Evolutionary conservation across 2,329 filamentous ascomycete species (phyloP), one percentile per base, ranked within the genome.

Genomic region (Penicillium frequentans): DNA sequence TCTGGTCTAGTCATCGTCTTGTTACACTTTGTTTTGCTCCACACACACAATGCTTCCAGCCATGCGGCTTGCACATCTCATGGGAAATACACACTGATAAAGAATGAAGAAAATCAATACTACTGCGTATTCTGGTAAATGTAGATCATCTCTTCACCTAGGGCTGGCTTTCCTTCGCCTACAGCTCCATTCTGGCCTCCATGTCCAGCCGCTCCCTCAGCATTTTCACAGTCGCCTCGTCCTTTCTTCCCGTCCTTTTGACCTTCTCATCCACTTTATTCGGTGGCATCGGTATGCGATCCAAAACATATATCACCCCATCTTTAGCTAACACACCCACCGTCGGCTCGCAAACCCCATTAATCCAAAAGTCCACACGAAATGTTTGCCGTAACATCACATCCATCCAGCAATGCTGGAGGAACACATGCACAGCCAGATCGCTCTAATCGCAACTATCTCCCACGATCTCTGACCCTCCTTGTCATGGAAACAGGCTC

Each of bases 31-130:
- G 14, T 37, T 55, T 53, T 49, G 31, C 48, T 55, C 14, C 31
- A 47, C 29, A 31, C 33, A 45, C 33, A 45, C 45, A 50, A 46
- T 29, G 35, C 31, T 49, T 54, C 45, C 27, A 49, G 39, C n/a
- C 47, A 52, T 47, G 33, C 42, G 13, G 24, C 43, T 23, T 47
- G 49, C 29, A 48, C 37, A 61, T 58, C 13, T 56, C 37, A 62
- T 56, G 57, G 52, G 61, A 65, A 58, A 64, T 55, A 61, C 54
- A 64, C 56, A 61, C 61, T 60, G 56, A 61, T 58, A 60, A 62
- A 58, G 62, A 64, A 64, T 63, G 58, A 60, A 65, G 53, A 58
- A 59, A 57, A 55, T 53, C 58, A 63, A 63, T 59, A 47, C 48
- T 33, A 50, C 13, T 31, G 16, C 21, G 33, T 33, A 54, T 39